Evolutionary conservation across 192 early-diverging fungal genomes (phyloP).

Genomic region (Podila epicladia): DNA sequence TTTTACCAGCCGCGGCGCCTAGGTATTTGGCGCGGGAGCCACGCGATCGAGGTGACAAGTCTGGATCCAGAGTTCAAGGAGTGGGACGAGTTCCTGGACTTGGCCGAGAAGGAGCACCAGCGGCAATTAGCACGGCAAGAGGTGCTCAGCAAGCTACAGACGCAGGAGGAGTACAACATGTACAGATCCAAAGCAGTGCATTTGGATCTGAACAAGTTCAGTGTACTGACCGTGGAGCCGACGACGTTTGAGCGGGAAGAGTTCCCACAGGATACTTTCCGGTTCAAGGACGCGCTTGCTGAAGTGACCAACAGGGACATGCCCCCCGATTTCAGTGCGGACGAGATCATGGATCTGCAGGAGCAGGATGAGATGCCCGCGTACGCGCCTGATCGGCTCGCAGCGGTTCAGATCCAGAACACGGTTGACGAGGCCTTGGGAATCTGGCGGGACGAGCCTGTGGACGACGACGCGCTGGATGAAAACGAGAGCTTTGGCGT

Average conservation of each 20-base stretch:
- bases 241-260: constrained; percentile 5
- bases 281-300: constrained; percentile 14
- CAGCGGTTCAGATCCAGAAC: background rate
- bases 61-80: constrained; percentile 1
- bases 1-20: constrained; percentile 12
- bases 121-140: constrained; percentile 6
- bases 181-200: too few species aligned
- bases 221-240: background rate
- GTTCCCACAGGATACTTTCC: constrained; percentile 17
- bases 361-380: constrained; percentile 4
- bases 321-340: constrained; percentile 7
- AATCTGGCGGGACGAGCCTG: background rate
- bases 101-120: constrained; percentile 6
- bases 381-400: background rate
- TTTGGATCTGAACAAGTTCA: too few species aligned
- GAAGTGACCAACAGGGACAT: background rate
- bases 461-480: constrained; percentile 10
- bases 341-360: constrained; percentile 1
- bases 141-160: background rate
- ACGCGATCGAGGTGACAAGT: constrained; percentile 30
- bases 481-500: constrained; percentile 7
- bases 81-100: constrained; percentile 29
- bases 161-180: too few species aligned
- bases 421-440: background rate
- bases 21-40: constrained; percentile 22